Evolutionary conservation across 2,329 filamentous ascomycete species (phyloP), one percentile per base, ranked within the genome.

Genomic region (Sclerotinia nivalis): DNA sequence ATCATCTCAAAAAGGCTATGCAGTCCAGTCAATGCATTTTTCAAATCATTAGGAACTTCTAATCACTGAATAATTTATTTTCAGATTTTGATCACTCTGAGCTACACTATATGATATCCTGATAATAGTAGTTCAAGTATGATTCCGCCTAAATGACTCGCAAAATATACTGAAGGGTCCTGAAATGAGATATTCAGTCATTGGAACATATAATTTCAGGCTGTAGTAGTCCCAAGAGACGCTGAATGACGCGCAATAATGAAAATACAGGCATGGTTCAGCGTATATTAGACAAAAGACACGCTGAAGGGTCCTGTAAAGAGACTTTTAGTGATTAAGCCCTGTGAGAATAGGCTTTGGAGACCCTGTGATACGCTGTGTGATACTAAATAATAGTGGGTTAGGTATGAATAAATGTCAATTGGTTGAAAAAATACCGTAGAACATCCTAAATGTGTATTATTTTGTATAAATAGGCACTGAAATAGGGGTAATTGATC

Each of bases 241-340:
- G 37, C 55, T 0, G 18, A 37, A 55, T n/a, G 13, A 2, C 20
- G 0, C 1, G 10, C 22, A n/a, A 43, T 25, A 20, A 8, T 6
- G 0, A 1, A 1, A 6, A 25, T 25, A 10, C 1, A 40, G 22
- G 6, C 2, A 18, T 18, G 0, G 18, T 0, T 6, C 7, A 8
- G 3, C 13, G n/a, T 10, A 59, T 8, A 18, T 18, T 8, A 25
- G 20, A 25, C 12, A 37, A 58, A 1, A 13, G 1, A 59, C 1
- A n/a, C 6, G 8, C 20, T 31, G 6, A 15, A 49, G 22, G 20
- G n/a, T 2, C 3, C 10, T 12, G 13, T 4, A 10, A 9, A 22
- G 5, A 22, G 4, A 2, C 18, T 45, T 31, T 20, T 15, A 28
- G 49, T 52, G n/a, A 25, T 2, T 5, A 4, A 2, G 2, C 9